Evolutionary conservation across 257 asterid species (phyloP).

Genomic region (Solanum acaule): DNA sequence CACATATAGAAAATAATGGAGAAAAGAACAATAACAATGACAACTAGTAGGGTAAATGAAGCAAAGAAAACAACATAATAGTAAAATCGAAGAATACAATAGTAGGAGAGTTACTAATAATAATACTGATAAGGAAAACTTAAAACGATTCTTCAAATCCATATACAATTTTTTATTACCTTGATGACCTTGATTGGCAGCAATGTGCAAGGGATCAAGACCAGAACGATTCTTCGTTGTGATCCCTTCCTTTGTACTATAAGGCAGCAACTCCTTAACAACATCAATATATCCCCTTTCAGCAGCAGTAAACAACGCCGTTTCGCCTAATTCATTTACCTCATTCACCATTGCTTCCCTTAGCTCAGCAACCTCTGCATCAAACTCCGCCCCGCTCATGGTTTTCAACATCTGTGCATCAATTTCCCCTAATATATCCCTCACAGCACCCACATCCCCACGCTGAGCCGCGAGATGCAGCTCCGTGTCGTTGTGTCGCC

Average conservation of each 20-base stretch:
- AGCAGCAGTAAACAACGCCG: constrained; percentile 42
- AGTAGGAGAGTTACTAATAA: background rate
- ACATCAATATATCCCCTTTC: constrained; percentile 41
- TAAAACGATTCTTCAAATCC: background rate
- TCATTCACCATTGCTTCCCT: constrained; percentile 51
- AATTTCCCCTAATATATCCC: constrained; percentile 56
- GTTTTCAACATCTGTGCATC: constrained; percentile 56
- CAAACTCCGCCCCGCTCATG: constrained; percentile 42
- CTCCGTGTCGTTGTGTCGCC: constrained; percentile 84
- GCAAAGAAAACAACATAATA: background rate
- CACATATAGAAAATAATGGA: too few relatives aligned
- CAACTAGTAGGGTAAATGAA: background rate
- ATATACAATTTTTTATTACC: constrained; percentile 15
- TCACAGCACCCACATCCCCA: constrained; percentile 64
- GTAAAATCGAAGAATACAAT: too few relatives aligned
- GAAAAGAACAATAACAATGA: background rate
- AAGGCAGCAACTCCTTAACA: constrained; percentile 37
- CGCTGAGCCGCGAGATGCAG: constrained; percentile 82
- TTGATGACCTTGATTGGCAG: constrained; percentile 50
- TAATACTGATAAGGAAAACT: background rate
- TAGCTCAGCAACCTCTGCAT: constrained; percentile 43
- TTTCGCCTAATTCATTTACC: constrained; percentile 56
- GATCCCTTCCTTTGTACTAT: constrained; percentile 38
- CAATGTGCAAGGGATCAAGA: constrained; percentile 51
- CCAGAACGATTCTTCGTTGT: constrained; percentile 37